Base-by-base conservation (phyloP, 129 eudicot species). In the Centella asiatica region DNA sequence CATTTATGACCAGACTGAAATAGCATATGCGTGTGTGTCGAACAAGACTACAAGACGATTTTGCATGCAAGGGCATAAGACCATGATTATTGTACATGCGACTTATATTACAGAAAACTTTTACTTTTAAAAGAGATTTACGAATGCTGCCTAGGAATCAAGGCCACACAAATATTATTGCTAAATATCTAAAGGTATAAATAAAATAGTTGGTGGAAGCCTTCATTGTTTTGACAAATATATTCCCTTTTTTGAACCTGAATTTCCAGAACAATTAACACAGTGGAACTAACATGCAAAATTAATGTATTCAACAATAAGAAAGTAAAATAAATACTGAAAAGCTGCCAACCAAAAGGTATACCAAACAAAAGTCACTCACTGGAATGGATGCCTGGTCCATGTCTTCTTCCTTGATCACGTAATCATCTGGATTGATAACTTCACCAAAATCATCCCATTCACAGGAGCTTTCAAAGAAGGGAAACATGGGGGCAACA, bases 391-490 rank as follows among this genome's bases (percentile, higher is more conserved):
- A 75, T 71, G 82, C 70, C 67, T 67, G 78, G 26, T 81, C 97
- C 87, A 84, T 77, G 70, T 90, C 89, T 48, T 86, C 95, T 55
- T 84, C 94, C 65, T 90, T 86, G 61, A 81, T 65, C 33, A 76
- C 78, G 71, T 90, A 90, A 80, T 90, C 98, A 84, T 90, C 98
- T 8, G 90, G 90, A 69, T 90, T 83, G 66, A 90, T 81, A 58
- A 90, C 82, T 65, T 90, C 98, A 25, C 98, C 98, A 87, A 86
- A 90, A 77, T 90, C 98, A 74, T 90, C 98, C 98, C 98, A 90
- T 54, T 85, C 98, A 5, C 82, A 71, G 7, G 81, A 65, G 45
- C 66, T 56, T 15, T 87, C 94, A 67, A 75, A 87, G 50, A 81
- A 87, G 13, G 95, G 98, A 36, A 90, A 90, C 98, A 90, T 90